Conservation (phyloP, 176 grass and related monocot genomes). For the Hsuehochloa calcarea region DNA sequence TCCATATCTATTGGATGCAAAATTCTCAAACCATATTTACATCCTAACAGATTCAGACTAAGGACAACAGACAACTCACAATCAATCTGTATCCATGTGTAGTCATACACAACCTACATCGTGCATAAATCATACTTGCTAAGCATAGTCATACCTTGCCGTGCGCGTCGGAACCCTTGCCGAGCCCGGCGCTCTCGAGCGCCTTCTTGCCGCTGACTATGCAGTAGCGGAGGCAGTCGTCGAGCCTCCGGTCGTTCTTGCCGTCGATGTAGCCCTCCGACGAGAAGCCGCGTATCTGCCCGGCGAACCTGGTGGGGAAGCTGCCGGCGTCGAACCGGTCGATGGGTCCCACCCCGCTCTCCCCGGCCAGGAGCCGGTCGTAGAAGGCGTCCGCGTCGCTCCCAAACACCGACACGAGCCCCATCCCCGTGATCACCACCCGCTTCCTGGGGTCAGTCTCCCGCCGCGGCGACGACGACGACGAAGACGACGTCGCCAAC, state of each 20-base stretch:
- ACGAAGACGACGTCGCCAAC: neutral
- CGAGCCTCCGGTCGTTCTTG: constrained; percentile 68
- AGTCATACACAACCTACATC: neutral
- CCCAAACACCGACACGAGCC: constrained; percentile 84
- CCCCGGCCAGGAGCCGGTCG: constrained; percentile 73
- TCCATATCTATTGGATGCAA: neutral
- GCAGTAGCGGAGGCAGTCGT: constrained; percentile 90
- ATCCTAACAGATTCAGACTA: neutral
- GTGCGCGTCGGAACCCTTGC: constrained; percentile 34
- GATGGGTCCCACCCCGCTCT: constrained; percentile 68
- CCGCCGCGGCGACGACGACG: constrained; percentile 38
- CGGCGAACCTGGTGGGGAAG: constrained; percentile 85
- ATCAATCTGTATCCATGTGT: neutral
- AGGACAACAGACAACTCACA: neutral
- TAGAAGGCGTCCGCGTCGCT: constrained; percentile 74
- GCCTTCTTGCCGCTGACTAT: constrained; percentile 91
- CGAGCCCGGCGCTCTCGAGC: constrained; percentile 52
- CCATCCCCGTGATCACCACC: constrained; percentile 93
- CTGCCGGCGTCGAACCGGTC: constrained; percentile 79
- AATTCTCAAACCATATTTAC: neutral
- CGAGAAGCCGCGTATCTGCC: constrained; percentile 72
- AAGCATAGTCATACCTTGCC: constrained; percentile 23
- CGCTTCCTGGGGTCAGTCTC: constrained; percentile 85
- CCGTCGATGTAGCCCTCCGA: constrained; percentile 89
- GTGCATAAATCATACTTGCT: neutral